Evolutionary conservation across 139 green algal genomes (phyloP), one percentile per base, ranked within the genome.

Genomic region (Astrephomene gubernaculifera): DNA sequence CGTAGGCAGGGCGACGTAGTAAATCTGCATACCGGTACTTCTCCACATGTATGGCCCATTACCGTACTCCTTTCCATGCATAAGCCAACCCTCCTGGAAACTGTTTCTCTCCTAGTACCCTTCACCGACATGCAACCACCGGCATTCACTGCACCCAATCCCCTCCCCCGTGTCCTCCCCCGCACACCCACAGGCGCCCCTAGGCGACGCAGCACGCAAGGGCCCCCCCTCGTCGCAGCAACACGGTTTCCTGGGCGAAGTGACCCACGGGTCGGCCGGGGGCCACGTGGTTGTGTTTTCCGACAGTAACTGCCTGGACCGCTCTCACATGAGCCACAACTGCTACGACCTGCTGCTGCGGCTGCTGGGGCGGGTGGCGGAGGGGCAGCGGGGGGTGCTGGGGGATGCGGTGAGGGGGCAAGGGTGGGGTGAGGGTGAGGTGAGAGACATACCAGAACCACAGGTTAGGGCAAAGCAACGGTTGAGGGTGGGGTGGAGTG

Each of bases 231-330:
- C 19, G 31, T 52, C 31, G 27, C 54, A 54, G 24, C 31, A 79
- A 36, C 54, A 60, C 33, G 69, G 54, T 9, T 87, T 36, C 29
- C 68, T 87, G 60, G 76, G 22, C n/a, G 76, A 6, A 1, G 76
- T 83, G 60, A 22, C 61, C 54, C 76, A 73, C 44, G 60, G 82
- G 57, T 53, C 79, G 31, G 49, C 72, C 19, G 61, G 84, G 33
- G 97, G 97, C 8, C 71, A 87, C 41, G 85, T 99, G 35, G 93
- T 85, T 2, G 90, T 96, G 4, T 96, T 95, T 64, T 93, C 95
- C 19, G 97, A 99, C 90, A 95, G 89, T 67, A 98, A 97, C 89
- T 99, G 97, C 93, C 87, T 99, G 31, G 97, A 99, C 92, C 95
- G 90, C 82, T 95, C 89, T 74, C 95, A 98, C 86, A 81, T 89